Conservation (phyloP, 2,329 filamentous ascomycete species). For the Cladophialophora bantiana region DNA sequence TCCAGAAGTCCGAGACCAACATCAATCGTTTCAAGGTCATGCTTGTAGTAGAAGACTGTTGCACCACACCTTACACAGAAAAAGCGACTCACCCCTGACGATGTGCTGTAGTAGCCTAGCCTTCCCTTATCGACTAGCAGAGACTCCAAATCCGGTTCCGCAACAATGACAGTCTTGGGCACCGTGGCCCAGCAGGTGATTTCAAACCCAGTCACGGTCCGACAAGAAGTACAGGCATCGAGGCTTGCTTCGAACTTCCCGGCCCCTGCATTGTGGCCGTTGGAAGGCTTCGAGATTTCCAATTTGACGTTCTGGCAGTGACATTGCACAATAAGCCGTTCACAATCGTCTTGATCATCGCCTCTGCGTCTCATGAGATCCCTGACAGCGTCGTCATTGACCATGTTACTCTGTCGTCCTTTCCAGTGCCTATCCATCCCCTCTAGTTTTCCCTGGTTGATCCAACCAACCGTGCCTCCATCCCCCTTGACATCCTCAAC, state of each 20-base stretch:
- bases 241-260: slow-evolving; percentile 25
- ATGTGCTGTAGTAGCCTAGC: slow-evolving; percentile 33
- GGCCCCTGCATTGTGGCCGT: slow-evolving; percentile 16
- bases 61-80: slow-evolving; percentile 37
- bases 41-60: slow-evolving; percentile 31
- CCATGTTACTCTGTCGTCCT: slow-evolving; percentile 27
- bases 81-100: slow-evolving; percentile 31
- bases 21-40: slow-evolving; percentile 29
- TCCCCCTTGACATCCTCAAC: slow-evolving; percentile 35
- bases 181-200: slow-evolving; percentile 32
- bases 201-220: slow-evolving; percentile 34
- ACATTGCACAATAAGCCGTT: slow-evolving; percentile 24
- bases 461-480: slow-evolving; percentile 35
- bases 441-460: slow-evolving; percentile 29
- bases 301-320: slow-evolving; percentile 27
- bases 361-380: slow-evolving; percentile 12
- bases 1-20: slow-evolving; percentile 32
- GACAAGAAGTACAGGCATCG: slow-evolving; percentile 32
- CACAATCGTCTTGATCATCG: background rate
- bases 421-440: slow-evolving; percentile 32
- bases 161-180: slow-evolving; percentile 16
- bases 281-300: slow-evolving; percentile 16
- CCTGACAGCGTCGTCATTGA: slow-evolving; percentile 25
- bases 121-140: slow-evolving; percentile 23
- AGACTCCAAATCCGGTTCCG: background rate